Evolutionary conservation across 768 basidiomycete genomes (phyloP), one percentile per base, ranked within the genome.

Genomic region (Mycena rebaudengoi): DNA sequence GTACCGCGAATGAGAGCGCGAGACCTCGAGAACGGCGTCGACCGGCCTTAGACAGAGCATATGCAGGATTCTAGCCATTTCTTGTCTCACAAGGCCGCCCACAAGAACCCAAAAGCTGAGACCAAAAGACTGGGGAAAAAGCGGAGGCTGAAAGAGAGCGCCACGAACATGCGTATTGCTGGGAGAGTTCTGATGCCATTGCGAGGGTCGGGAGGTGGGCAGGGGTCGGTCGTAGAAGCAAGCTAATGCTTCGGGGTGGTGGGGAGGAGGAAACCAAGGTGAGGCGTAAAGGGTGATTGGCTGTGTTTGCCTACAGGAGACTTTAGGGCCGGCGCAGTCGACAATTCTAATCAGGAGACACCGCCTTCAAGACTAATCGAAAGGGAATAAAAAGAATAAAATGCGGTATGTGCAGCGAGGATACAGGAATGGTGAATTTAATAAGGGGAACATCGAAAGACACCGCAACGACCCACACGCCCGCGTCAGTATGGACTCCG

Each of bases 141-240:
- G 61, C 56, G 64, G 25, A 49, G 51, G 43, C 28, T 46, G 60
- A 69, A 35, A 67, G 65, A 69, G 63, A 60, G 53, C 51, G 21
- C 60, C 12, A 85, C 92, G 81, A 53, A 94, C 93, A 93, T 72
- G 92, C 89, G 75, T 92, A 93, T 83, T 94, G 92, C 83, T 92
- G 90, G 68, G 91, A 88, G 65, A 85, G 79, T 77, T 89, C 86
- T 65, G 89, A 88, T 71, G 90, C 85, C 92, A 93, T 93, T 76
- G 76, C 74, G 72, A 66, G 61, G 69, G 69, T 66, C 64, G 71
- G 60, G 75, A 73, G 70, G 73, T 68, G 69, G 74, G 70, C 73
- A 74, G 64, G 69, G 70, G 64, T 72, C 74, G 72, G 73, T 71
- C 74, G 78, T 65, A 79, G 86, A 92, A 91, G 89, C 90, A 92